Evolutionary conservation across 192 early-diverging fungal genomes (phyloP), one percentile per base, ranked within the genome.

Genomic region (Backusella tarrabulga): DNA sequence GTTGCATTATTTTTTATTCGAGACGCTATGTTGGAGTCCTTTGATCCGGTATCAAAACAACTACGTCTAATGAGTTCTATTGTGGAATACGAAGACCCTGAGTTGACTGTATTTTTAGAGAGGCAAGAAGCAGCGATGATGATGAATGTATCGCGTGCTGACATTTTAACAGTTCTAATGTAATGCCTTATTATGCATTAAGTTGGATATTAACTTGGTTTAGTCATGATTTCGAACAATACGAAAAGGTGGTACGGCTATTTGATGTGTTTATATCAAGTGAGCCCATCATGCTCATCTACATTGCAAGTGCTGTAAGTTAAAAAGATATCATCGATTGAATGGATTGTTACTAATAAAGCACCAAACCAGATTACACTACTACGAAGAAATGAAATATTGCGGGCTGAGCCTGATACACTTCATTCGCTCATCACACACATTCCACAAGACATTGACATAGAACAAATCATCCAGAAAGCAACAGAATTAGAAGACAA

Each of bases 131-230:
- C 4, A 54, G 3, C 15, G 17, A n/a, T 34, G 23, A 5, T 40
- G 8, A 40, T 40, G 3, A 40, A 40, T 8, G 17, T n/a, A 50
- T n/a, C 14, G 71, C 46, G 1, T 17, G 50, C 52, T 26, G 17
- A 70, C 26, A 32, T 32, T 26, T 56, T 60, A 34, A 21, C 21
- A 83, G 81, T 11, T 52, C 72, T 46, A 80, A 80, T 35, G 82
- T 93, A 23, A 85, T 88, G 67, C 90, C 91, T 32, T 90, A 87
- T 68, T 94, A 92, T 78, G 90, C 87, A 35, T 82, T 94, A 54
- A 90, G 89, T 72, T 93, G 91, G 91, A 82, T 92, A 71, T 74
- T 93, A 56, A 93, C 93, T n/a, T 94, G 93, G 93, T 91, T 88
- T 74, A 88, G 86, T 32, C 93, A 94, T 74, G 87, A 92, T 71